Conservation (phyloP, 192 early-diverging fungal species). For the Coemansia sp. region DNA sequence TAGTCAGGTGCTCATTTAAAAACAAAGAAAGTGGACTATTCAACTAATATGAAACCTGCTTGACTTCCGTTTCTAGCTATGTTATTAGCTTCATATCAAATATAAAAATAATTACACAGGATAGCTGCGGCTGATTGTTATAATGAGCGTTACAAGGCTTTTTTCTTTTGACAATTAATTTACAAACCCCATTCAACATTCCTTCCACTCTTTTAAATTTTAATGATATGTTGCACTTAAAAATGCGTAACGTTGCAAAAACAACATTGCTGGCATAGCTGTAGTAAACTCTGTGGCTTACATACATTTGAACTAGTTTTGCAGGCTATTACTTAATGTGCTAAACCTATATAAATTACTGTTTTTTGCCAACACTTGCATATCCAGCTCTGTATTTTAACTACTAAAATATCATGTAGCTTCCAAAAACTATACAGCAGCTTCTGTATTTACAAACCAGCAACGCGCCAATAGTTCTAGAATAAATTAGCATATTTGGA, state of each 20-base stretch:
- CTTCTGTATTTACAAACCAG: neutral
- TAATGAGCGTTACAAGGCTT: too few species aligned
- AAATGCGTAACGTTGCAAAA: neutral
- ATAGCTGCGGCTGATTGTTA: too few species aligned
- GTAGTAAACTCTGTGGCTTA: neutral
- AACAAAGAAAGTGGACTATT: too few species aligned
- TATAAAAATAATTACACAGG: too few species aligned
- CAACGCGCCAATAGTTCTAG: neutral
- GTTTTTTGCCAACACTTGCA: neutral
- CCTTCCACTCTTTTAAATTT: too few species aligned
- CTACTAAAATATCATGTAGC: neutral
- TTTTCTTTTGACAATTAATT: too few species aligned
- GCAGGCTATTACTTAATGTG: neutral
- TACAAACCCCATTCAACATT: too few species aligned
- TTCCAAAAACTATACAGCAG: neutral
- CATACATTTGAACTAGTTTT: neutral
- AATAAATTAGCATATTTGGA: neutral
- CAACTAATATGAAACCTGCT: too few species aligned
- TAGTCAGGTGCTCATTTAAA: too few species aligned
- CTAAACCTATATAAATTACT: neutral
- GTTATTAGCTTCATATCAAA: too few species aligned
- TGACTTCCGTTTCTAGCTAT: too few species aligned
- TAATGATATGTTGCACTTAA: too few species aligned
- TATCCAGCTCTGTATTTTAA: neutral
- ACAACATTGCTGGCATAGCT: slow-evolving; percentile 1